Evolutionary conservation across 2,329 filamentous ascomycete species (phyloP).

Genomic region (Coniochaeta sp.): DNA sequence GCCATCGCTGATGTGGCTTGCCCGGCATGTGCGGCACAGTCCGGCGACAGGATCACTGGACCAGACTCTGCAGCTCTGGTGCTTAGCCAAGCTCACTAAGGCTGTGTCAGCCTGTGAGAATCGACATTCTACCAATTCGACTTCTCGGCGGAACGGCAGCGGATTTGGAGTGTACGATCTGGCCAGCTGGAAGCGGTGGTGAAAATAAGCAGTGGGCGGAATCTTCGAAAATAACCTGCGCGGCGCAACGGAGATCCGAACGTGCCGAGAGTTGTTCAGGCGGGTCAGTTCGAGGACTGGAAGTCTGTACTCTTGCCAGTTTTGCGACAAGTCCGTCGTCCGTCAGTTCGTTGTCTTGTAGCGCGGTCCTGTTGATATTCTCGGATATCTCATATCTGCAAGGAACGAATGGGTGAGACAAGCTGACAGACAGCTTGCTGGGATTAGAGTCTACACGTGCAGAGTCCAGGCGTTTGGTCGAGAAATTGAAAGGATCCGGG

Average conservation of each 20-base stretch:
- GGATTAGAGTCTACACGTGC: too few relatives aligned
- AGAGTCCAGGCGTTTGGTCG: too few relatives aligned
- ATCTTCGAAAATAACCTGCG: neutral
- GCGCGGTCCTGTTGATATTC: too few relatives aligned
- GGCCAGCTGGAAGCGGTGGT: neutral
- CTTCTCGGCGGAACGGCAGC: neutral
- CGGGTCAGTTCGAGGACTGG: neutral
- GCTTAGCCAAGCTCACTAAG: neutral
- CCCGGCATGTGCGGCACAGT: neutral
- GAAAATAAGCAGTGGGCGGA: neutral
- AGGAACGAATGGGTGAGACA: too few relatives aligned
- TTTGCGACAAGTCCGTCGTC: too few relatives aligned
- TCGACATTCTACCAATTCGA: neutral
- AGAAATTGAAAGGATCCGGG: too few relatives aligned
- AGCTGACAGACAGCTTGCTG: too few relatives aligned
- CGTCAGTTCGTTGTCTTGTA: too few relatives aligned
- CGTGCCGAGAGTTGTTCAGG: neutral
- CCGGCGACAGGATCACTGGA: neutral
- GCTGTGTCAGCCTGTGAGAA: neutral
- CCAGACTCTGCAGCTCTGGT: neutral
- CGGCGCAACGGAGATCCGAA: neutral
- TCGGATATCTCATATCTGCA: too few relatives aligned
- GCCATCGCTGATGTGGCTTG: neutral
- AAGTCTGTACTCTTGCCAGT: too few relatives aligned
- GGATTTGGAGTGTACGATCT: neutral